These are phyloP conservation scores for Cardiospermum halicacabum DNA, from an alignment of 345 rosid genomes.

Conservation along the genomic window DNA sequence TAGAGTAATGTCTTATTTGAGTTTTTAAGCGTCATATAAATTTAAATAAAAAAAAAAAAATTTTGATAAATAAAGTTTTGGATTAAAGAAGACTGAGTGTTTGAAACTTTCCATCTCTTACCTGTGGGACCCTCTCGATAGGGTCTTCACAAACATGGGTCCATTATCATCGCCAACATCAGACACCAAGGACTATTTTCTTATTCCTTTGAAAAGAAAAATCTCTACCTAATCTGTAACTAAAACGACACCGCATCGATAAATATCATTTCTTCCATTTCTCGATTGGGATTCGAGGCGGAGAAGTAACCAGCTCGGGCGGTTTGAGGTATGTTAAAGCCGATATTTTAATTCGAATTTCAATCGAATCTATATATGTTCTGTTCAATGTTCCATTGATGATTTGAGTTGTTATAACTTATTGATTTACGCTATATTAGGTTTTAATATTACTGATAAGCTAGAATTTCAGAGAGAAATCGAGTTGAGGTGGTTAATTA, in stretches of 20 bases:
- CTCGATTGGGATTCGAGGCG: not conserved
- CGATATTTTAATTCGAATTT: not conserved
- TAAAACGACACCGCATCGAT: not conserved
- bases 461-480: not conserved
- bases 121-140: conserved; percentile 17
- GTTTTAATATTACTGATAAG: not conserved
- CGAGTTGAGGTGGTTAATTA: not conserved
- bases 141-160: not conserved
- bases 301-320: not conserved
- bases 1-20: too few relatives aligned
- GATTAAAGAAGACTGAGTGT: fast-evolving
- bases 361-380: not conserved
- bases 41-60: too few relatives aligned
- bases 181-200: too few relatives aligned
- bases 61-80: too few relatives aligned
- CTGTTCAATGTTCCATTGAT: not conserved
- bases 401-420: not conserved
- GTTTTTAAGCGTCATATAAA: too few relatives aligned
- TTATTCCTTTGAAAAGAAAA: too few relatives aligned
- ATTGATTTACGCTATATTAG: not conserved
- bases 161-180: too few relatives aligned
- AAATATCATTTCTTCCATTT: not conserved
- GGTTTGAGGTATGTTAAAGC: conserved; percentile 5
- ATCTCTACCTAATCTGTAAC: not conserved
- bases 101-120: not conserved